Base-by-base conservation (phyloP, 2,329 filamentous ascomycete genomes). In the Colletotrichum tropicicola region DNA sequence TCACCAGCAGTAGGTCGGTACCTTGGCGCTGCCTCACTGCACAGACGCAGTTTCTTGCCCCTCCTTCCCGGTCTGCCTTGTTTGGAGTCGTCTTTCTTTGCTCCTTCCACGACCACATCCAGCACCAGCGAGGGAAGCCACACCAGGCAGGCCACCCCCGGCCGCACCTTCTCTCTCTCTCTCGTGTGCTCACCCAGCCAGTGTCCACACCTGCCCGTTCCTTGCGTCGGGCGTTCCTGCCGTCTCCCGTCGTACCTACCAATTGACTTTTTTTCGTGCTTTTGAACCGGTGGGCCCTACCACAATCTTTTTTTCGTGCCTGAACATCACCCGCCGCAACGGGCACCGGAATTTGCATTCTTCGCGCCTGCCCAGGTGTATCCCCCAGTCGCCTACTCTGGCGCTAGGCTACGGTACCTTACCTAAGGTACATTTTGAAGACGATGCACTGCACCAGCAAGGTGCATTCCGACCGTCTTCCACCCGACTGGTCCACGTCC, bases 191-290 rank as follows among this genome's bases (percentile, higher is more conserved):
- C n/a, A n/a, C n/a, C n/a, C n/a, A n/a, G n/a, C n/a, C n/a, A n/a
- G n/a, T n/a, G n/a, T n/a, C n/a, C n/a, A n/a, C 28, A 44, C 19
- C 4, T 44, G 13, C 28, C 19, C 39, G n/a, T 53, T 53, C 48
- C 39, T 28, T 52, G 47, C 32, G 32, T 17, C 39, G 44, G 9
- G 47, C 47, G 49, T 55, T 55, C 43, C 49, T 55, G 32, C 30
- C 12, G n/a, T 13, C 25, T 23, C 41, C 28, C 44, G 17, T n/a
- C n/a, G n/a, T n/a, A n/a, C n/a, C n/a, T 21, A 35, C 23, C 52
- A 61, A 62, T 62, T 62, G 59, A 51, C 59, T 62, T 62, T 35
- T 35, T n/a, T n/a, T n/a, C n/a, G n/a, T n/a, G n/a, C n/a, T n/a
- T n/a, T n/a, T n/a, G n/a, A n/a, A n/a, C n/a, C n/a, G n/a, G n/a